A percentile compares a stretch with the other conserved stretches of the same genome.
Conservation (phyloP, 331 rosid species). For the Spiraea crenata region DNA sequence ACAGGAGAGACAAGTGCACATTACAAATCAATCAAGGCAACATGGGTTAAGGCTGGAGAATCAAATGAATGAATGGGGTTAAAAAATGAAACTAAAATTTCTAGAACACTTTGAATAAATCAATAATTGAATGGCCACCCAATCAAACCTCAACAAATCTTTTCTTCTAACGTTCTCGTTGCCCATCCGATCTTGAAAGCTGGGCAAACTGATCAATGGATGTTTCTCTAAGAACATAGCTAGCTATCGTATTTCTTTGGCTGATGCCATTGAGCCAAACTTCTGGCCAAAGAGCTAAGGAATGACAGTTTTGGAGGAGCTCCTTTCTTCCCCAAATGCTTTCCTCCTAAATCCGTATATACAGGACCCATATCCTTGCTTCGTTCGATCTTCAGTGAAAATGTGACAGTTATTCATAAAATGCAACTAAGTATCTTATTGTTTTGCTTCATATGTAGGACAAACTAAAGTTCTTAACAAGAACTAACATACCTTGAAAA, state of each 20-base stretch:
- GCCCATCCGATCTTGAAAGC: slow-evolving; percentile 22
- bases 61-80: slow-evolving; percentile 35
- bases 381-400: slow-evolving; percentile 76
- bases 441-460: not conserved
- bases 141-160: slow-evolving; percentile 38
- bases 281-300: slow-evolving; percentile 63
- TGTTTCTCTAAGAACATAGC: slow-evolving; percentile 4
- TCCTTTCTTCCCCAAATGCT: slow-evolving; percentile 78
- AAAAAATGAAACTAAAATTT: slow-evolving; percentile 36
- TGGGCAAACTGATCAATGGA: slow-evolving; percentile 27
- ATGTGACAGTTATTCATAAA: slow-evolving; percentile 22
- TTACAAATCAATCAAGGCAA: slow-evolving; percentile 38
- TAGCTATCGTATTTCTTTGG: slow-evolving; percentile 79
- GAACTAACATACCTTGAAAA: slow-evolving; percentile 57
- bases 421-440: not conserved
- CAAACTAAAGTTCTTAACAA: not conserved
- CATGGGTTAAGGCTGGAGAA: slow-evolving; percentile 30
- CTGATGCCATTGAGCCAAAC: slow-evolving; percentile 58
- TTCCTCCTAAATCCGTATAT: slow-evolving; percentile 86
- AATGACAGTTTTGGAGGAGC: slow-evolving; percentile 56
- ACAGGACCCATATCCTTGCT: slow-evolving; percentile 68
- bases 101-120: slow-evolving; percentile 36
- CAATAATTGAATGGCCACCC: slow-evolving; percentile 46
- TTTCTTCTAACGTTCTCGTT: slow-evolving; percentile 31
- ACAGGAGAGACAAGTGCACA: slow-evolving; percentile 11